Base-by-base conservation (phyloP, 2,329 filamentous ascomycete species). In the Calonectria multiphialidica region DNA sequence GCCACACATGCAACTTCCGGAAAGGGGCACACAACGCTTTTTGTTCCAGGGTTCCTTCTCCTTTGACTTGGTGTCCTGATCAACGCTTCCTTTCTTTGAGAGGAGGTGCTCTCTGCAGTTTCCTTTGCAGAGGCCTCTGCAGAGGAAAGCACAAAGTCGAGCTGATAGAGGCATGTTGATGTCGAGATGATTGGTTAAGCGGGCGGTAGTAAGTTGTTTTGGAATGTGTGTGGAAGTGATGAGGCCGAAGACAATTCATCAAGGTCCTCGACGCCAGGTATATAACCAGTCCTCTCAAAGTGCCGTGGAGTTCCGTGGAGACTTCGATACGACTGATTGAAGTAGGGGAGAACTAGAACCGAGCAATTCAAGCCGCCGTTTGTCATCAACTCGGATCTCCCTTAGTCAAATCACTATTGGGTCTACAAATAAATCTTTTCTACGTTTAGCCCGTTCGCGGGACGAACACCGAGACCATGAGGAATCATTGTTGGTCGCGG, bases 1-100 rank as follows among this genome's bases (percentile, higher is more conserved):
- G 62, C 82, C 81, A 70, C 83, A 84, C 78, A 83, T 80, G 78
- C 83, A 84, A 74, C 81, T 83, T 33, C 83, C 83, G 15, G 71
- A 71, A 25, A 79, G 75, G 72, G 70, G 16, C 2, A 16, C 25
- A 15, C n/a, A 15, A 12, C 16, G 25, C 2, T 6, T 33, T 13
- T n/a, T 53, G 49, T 15, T 15, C 16, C 30, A 30, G 16, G 8
- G 10, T 13, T 30, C 23, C 15, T 30, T 16, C 13, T 25, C 16
- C 23, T 28, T 28, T 7, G 16, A 28, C 15, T 15, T 50, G 6
- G 23, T 28, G 21, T 7, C 13, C 4, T 25, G n/a, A n/a, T 10
- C 18, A 21, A 25, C 10, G 21, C 45, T 49, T 16, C 23, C 10
- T 25, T 50, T 50, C 16, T 25, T 13, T 2, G 25, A 50, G 47